phyloP scores from a whole-genome alignment of 2,329 filamentous ascomycete genomes.

The Clarireedia paspali region DNA sequence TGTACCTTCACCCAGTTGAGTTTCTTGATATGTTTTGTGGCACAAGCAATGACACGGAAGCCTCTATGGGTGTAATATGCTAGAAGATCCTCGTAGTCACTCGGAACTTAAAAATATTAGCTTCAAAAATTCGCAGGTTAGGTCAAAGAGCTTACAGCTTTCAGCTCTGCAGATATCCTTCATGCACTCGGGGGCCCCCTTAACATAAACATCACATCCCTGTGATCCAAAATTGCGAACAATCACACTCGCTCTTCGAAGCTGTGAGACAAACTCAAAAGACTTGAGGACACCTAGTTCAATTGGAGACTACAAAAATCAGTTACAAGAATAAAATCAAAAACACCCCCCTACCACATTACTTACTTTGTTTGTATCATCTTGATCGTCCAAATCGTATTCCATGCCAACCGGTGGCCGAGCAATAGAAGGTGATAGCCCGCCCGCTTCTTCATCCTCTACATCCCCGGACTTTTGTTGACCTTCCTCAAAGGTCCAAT shows the following conservation, averaged over 20 bases:
- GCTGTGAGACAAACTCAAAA: slow-evolving; percentile 91
- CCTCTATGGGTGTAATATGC: slow-evolving; percentile 91
- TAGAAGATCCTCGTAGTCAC: slow-evolving; percentile 83
- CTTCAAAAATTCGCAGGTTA: not conserved
- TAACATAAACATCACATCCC: slow-evolving; percentile 84
- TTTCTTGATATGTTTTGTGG: slow-evolving; percentile 78
- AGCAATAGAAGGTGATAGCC: slow-evolving; percentile 81
- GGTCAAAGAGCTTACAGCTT: slow-evolving; percentile 52
- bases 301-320: slow-evolving; percentile 42
- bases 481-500: slow-evolving; percentile 88
- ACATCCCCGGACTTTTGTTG: slow-evolving; percentile 56
- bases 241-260: slow-evolving; percentile 86
- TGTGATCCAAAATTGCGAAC: slow-evolving; percentile 80
- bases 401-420: slow-evolving; percentile 61
- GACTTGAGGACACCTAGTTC: slow-evolving; percentile 86
- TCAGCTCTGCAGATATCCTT: slow-evolving; percentile 81
- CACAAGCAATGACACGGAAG: slow-evolving; percentile 93
- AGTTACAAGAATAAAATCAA: slow-evolving; percentile 10
- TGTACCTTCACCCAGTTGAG: slow-evolving; percentile 91
- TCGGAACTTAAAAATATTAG: slow-evolving; percentile 50
- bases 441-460: slow-evolving; percentile 66
- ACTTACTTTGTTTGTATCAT: slow-evolving; percentile 22
- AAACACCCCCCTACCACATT: not conserved
- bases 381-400: slow-evolving; percentile 46
- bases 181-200: slow-evolving; percentile 95